These are phyloP conservation scores for Sporisorium graminicola DNA, from an alignment of 1,284 basidiomycete species.

Conservation along the genomic window DNA sequence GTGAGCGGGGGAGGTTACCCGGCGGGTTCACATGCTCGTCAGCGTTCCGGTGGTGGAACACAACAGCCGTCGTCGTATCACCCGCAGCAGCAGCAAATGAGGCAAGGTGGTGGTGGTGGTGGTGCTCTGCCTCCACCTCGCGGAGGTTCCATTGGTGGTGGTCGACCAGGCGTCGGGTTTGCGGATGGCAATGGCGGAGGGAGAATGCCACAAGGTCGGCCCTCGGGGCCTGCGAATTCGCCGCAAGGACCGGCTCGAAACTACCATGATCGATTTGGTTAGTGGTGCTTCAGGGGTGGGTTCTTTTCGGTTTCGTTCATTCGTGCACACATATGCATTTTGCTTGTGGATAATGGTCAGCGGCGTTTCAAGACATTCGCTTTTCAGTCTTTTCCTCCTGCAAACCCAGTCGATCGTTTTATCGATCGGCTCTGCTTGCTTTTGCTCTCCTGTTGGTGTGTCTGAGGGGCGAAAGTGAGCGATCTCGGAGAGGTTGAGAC, in stretches of 20 bases:
- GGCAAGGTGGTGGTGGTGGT: not conserved
- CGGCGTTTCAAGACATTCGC: not conserved
- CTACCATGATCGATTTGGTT: conserved; percentile 46
- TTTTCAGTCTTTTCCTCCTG: not conserved
- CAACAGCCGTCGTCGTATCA: not conserved
- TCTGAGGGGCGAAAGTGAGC: no score
- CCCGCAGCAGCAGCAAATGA: conserved; percentile 8
- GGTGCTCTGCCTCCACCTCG: not conserved
- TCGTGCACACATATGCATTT: not conserved
- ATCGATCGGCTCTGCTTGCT: no score
- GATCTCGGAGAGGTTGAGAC: no score
- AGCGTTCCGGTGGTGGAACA: conserved; percentile 24
- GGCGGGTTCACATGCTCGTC: conserved; percentile 31
- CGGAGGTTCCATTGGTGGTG: not conserved
- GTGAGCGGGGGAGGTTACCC: conserved; percentile 25
- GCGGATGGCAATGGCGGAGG: no score
- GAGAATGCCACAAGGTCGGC: not conserved
- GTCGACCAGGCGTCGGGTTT: not conserved
- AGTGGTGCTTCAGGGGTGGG: not conserved
- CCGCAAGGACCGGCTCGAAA: conserved; percentile 11
- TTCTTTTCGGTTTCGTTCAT: not conserved
- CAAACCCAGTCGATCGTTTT: no score
- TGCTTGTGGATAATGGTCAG: not conserved
- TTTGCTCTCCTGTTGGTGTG: no score
- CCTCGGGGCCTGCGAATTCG: not conserved